Conservation (phyloP, 441 rosid species). For the Breynia disticha region DNA sequence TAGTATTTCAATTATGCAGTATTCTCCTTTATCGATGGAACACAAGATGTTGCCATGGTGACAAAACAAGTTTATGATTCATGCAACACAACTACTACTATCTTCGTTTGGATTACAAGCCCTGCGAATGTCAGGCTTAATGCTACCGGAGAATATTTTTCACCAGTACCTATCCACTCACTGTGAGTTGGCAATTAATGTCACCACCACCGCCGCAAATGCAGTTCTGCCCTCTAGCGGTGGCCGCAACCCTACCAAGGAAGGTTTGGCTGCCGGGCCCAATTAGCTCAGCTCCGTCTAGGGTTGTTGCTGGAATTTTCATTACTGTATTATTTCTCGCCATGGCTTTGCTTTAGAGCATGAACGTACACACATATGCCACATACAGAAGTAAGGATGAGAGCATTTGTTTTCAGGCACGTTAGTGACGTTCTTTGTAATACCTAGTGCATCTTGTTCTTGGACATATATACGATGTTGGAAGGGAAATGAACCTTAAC, state of each 20-base stretch:
- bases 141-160: conserved; percentile 19
- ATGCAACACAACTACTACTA: conserved; percentile 19
- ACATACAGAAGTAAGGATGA: too few relatives aligned
- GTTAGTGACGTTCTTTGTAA: too few relatives aligned
- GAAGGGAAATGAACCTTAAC: too few relatives aligned
- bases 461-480: too few relatives aligned
- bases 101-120: not conserved
- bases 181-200: conserved; percentile 24
- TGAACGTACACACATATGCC: too few relatives aligned
- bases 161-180: conserved; percentile 19
- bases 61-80: conserved; percentile 15
- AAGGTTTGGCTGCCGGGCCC: not conserved
- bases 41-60: conserved; percentile 31
- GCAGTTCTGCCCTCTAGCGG: conserved; percentile 9
- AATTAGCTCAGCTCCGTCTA: conserved; percentile 10
- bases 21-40: conserved; percentile 23
- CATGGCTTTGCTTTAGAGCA: too few relatives aligned
- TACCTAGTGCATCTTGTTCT: too few relatives aligned
- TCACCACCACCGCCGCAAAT: not conserved
- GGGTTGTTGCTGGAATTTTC: too few relatives aligned
- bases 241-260: conserved; percentile 1
- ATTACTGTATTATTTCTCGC: too few relatives aligned
- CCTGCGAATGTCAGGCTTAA: conserved; percentile 26
- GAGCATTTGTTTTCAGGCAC: too few relatives aligned
- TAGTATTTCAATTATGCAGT: conserved; percentile 14